These are phyloP conservation scores for Musa schizocarpa DNA, from an alignment of 176 grass and related monocot genomes.

Conservation along the genomic window DNA sequence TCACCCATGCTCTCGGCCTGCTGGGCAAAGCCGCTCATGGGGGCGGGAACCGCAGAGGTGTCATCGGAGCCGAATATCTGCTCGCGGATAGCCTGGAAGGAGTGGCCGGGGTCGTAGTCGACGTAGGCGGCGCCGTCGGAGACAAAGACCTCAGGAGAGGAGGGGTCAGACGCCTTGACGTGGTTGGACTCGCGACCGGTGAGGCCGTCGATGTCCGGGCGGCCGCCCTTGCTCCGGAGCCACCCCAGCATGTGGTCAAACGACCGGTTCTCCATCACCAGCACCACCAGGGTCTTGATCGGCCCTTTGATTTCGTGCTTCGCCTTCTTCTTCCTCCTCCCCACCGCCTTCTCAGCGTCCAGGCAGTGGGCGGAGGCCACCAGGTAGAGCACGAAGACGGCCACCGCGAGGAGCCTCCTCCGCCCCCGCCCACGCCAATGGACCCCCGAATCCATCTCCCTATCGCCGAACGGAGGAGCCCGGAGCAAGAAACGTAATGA, in stretches of 20 bases:
- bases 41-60: conserved; percentile 50
- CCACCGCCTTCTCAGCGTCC: conserved; percentile 26
- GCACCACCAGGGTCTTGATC: conserved; percentile 80
- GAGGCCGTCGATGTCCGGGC: conserved; percentile 85
- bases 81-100: conserved; percentile 96
- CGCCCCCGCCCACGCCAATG: not conserved
- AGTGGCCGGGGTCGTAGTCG: conserved; percentile 85
- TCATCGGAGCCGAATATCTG: conserved; percentile 84
- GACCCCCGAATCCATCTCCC: not conserved
- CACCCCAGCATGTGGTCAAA: conserved; percentile 93
- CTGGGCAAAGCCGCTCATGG: conserved; percentile 84
- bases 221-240: conserved; percentile 30
- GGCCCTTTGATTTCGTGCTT: conserved; percentile 93
- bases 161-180: conserved; percentile 69
- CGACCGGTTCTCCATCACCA: conserved; percentile 98
- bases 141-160: conserved; percentile 66
- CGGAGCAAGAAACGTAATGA: too few species aligned
- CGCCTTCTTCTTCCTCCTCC: conserved; percentile 16
- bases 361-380: conserved; percentile 47
- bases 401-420: not conserved
- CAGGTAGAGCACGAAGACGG: conserved; percentile 29
- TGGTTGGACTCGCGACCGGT: conserved; percentile 76
- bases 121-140: conserved; percentile 72
- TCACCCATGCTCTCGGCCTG: conserved; percentile 68
- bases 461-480: too few species aligned